Conservation (phyloP, 2,329 filamentous ascomycete species). For the Emmonsia crescens region DNA sequence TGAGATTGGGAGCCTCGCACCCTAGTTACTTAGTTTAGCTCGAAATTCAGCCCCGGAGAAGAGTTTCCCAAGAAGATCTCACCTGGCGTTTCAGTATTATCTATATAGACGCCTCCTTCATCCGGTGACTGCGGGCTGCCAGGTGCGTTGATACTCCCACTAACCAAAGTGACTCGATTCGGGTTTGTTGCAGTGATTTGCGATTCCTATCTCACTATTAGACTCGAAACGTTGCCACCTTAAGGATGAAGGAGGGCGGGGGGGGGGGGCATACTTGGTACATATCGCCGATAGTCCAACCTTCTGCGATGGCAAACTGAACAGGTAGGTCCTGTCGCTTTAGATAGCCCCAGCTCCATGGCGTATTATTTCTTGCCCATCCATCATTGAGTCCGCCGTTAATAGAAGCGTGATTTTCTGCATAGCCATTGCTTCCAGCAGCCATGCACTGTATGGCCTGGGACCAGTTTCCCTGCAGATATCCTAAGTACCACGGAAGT, state of each 20-base stretch:
- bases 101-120: slow-evolving; percentile 39
- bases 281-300: slow-evolving; percentile 47
- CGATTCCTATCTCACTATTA: slow-evolving; percentile 27
- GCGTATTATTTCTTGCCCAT: slow-evolving; percentile 45
- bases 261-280: slow-evolving; percentile 32
- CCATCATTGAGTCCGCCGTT: slow-evolving; percentile 43
- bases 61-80: slow-evolving; percentile 1
- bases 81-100: slow-evolving; percentile 43
- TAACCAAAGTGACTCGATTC: slow-evolving; percentile 43
- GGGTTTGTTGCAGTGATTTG: slow-evolving; percentile 44
- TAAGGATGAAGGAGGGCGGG: no score
- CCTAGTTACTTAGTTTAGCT: slow-evolving; percentile 17
- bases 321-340: slow-evolving; percentile 44
- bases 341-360: slow-evolving; percentile 43
- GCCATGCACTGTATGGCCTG: slow-evolving; percentile 46
- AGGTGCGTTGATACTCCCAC: slow-evolving; percentile 42
- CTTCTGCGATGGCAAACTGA: slow-evolving; percentile 46
- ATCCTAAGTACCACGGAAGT: slow-evolving; percentile 46
- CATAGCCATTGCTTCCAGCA: slow-evolving; percentile 43
- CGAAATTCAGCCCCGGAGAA: not conserved
- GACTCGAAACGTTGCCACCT: not conserved
- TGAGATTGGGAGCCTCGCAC: slow-evolving; percentile 36
- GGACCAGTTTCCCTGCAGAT: slow-evolving; percentile 40
- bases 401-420: slow-evolving; percentile 41
- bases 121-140: slow-evolving; percentile 34